Conservation (phyloP, 768 basidiomycete genomes). For the Trametes meyenii region DNA sequence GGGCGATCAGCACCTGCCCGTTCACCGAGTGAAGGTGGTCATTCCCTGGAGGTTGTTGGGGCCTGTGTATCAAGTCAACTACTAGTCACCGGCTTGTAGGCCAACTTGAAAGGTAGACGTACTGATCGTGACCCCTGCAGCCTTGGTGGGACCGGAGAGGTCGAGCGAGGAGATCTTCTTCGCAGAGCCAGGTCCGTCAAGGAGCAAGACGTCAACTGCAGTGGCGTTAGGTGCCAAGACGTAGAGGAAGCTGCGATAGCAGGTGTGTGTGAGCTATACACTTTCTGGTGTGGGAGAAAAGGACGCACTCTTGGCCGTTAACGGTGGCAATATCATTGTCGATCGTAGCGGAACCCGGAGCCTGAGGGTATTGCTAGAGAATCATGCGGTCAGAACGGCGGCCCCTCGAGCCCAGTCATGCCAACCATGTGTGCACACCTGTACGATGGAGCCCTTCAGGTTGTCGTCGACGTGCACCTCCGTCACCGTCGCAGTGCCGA, state of each 20-base stretch:
- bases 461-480: constrained; percentile 51
- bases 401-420: not conserved
- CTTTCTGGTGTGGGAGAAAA: not conserved
- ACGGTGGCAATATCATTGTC: constrained; percentile 36
- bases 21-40: constrained; percentile 34
- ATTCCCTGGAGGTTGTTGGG: constrained; percentile 42
- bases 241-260: constrained; percentile 42
- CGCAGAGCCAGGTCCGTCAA: constrained; percentile 42
- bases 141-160: constrained; percentile 37
- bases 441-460: constrained; percentile 47
- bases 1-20: too few species aligned
- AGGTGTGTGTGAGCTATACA: not conserved
- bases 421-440: constrained; percentile 30
- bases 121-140: constrained; percentile 40
- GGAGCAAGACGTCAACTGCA: constrained; percentile 42
- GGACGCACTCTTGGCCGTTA: constrained; percentile 34
- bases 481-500: constrained; percentile 39
- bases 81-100: not conserved
- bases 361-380: constrained; percentile 33
- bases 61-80: constrained; percentile 22
- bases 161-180: constrained; percentile 36
- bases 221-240: constrained; percentile 43
- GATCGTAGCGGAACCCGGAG: constrained; percentile 27
- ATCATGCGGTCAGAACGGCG: not conserved
- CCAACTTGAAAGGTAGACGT: constrained; percentile 22